Conservation (phyloP, 306 rosid genomes). For the Aeschynomene evenia region DNA sequence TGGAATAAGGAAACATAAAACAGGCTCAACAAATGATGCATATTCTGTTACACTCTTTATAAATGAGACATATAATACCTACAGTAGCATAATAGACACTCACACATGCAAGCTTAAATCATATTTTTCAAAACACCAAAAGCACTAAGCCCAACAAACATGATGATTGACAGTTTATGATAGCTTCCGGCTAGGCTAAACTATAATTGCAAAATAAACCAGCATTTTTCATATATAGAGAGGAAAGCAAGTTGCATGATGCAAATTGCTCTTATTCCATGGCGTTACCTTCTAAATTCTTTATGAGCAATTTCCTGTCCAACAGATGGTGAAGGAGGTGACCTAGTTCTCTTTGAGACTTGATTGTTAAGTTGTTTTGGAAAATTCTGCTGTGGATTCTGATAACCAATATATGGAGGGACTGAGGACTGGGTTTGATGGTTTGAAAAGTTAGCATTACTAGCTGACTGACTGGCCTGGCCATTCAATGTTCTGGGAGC, state of each 20-base stretch:
- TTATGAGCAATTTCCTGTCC: slow-evolving; percentile 30
- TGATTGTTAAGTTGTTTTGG: slow-evolving; percentile 36
- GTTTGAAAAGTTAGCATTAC: slow-evolving; percentile 27
- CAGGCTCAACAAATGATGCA: slow-evolving; percentile 30
- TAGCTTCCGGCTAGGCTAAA: too few relatives aligned
- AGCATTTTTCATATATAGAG: too few relatives aligned
- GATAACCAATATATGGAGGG: slow-evolving; percentile 36
- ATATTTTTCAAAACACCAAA: neutral
- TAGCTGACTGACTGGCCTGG: slow-evolving; percentile 27
- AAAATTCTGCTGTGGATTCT: slow-evolving; percentile 40
- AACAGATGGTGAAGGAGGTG: slow-evolving; percentile 44
- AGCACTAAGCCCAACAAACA: slow-evolving; percentile 7
- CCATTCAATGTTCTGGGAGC: slow-evolving; percentile 38
- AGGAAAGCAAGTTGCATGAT: too few relatives aligned
- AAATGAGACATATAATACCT: neutral
- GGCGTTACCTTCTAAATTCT: slow-evolving; percentile 46
- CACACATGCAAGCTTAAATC: neutral
- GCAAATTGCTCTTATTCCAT: too few relatives aligned
- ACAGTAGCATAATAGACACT: neutral
- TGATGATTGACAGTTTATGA: too few relatives aligned
- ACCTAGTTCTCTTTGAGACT: slow-evolving; percentile 55
- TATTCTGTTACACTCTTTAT: slow-evolving; percentile 1
- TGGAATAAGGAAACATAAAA: slow-evolving; percentile 28
- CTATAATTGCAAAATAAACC: too few relatives aligned
- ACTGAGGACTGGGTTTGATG: slow-evolving; percentile 39